A percentile compares a stretch with the other conserved stretches of the same genome.
These are phyloP conservation scores for Diutina pseudorugosa DNA, from an alignment of 1,139 yeast species.

Conservation along the genomic window DNA sequence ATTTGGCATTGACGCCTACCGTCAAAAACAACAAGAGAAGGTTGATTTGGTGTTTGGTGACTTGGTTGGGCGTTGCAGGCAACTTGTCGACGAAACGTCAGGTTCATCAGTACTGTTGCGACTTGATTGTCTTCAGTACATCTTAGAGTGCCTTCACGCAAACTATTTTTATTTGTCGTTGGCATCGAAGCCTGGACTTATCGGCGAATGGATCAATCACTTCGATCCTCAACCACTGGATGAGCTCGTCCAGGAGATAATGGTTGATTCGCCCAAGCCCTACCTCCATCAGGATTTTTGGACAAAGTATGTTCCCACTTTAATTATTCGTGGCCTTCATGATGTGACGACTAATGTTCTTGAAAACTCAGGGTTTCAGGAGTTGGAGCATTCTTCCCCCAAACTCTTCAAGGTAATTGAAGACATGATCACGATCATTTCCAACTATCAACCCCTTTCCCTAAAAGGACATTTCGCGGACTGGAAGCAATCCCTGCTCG, in stretches of 20 bases:
- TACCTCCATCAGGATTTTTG: constrained; percentile 50
- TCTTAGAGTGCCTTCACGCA: constrained; percentile 48
- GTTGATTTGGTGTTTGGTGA: constrained; percentile 19
- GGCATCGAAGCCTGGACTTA: constrained; percentile 26
- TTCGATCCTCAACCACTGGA: constrained; percentile 50
- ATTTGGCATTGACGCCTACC: constrained; percentile 8
- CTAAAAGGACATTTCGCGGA: constrained; percentile 30
- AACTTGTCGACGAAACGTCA: constrained; percentile 9
- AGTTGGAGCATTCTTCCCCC: constrained; percentile 16
- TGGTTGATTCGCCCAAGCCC: constrained; percentile 33
- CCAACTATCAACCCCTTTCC: constrained; percentile 28
- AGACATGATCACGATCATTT: constrained; percentile 31
- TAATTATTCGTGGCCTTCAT: constrained; percentile 53
- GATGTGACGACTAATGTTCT: constrained; percentile 40
- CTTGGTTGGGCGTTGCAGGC: constrained; percentile 10
- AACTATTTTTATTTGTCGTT: constrained; percentile 25
- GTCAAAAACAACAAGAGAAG: constrained; percentile 7
- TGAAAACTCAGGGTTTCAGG: constrained; percentile 20
- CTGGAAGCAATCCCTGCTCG: constrained; percentile 42
- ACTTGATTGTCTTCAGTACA: constrained; percentile 23
- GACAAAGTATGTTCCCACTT: constrained; percentile 43
- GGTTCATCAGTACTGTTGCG: constrained; percentile 5
- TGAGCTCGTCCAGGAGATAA: constrained; percentile 32
- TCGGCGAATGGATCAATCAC: constrained; percentile 53
- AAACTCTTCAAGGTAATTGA: constrained; percentile 28